Evolutionary conservation across 1,284 basidiomycete species (phyloP), one percentile per base, ranked within the genome.

Genomic region (Trichosporon faecale): DNA sequence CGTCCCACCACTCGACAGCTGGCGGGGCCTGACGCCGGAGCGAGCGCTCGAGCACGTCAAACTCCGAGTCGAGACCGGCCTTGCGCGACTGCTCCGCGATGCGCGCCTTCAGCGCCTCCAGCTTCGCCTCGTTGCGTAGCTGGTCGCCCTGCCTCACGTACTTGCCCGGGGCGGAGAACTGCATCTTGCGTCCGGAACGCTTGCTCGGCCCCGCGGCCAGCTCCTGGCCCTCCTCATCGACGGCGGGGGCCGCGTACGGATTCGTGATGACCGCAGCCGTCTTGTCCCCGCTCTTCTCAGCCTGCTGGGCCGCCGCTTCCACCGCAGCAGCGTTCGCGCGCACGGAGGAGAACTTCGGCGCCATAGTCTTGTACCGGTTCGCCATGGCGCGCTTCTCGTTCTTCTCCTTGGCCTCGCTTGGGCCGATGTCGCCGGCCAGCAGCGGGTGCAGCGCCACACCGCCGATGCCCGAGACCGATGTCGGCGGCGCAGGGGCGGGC

Each of bases 1-100:
- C 89, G 83, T 99, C 97, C 96, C 97, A 99, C 96, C 96, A 99
- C 82, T 99, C 96, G 8, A 91, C 88, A 5, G 89, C 90, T 0
- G 96, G 97, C 4, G 96, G 96, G 0, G 91, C 87, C 69, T 89
- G 88, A 60, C 94, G 87, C 90, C 91, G 89, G 74, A 95, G 88
- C 72, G 89, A 89, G 84, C 93, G 92, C 84, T 97, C 95, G 44
- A 96, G 84, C 0, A 88, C 91, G 73, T 95, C 93, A 78, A 98
- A 91, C 82, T 98, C 96, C 44, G 90, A 89, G 79, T 96, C 93
- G 78, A 99, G 79, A 12, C 96, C 97, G 18, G 95, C 96, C 83
- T 96, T 98, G 73, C 90, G 87, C 33, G 94, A 92, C 74, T 90
- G 91, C 82, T 95, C 94, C 14, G 93, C 93, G 75, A 99, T 98